These are phyloP conservation scores for Phytopythium litorale DNA, from an alignment of 352 stramenopile species.

Conservation along the genomic window DNA sequence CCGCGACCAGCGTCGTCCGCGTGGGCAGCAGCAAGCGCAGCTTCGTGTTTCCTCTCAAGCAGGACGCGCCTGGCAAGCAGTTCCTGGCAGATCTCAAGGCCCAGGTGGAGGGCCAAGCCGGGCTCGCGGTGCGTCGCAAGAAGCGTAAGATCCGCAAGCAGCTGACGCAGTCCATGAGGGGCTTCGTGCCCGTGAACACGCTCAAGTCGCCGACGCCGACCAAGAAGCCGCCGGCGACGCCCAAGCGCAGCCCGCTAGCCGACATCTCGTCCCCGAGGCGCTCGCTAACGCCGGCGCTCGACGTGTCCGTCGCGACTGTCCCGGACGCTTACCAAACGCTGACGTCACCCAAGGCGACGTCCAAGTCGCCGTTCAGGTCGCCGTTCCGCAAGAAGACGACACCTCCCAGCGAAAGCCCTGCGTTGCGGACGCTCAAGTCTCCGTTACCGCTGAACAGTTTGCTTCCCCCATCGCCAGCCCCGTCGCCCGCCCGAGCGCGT, in stretches of 20 bases:
- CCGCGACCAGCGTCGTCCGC: constrained; percentile 33
- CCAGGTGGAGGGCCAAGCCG: constrained; percentile 57
- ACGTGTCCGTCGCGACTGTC: constrained; percentile 32
- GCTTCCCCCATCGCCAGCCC: constrained; percentile 13
- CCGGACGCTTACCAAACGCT: constrained; percentile 37
- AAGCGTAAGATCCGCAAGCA: constrained; percentile 81
- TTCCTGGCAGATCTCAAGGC: constrained; percentile 66
- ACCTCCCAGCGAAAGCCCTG: constrained; percentile 18
- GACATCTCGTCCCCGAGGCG: constrained; percentile 45
- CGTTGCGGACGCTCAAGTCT: not conserved
- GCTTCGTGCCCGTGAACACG: constrained; percentile 68
- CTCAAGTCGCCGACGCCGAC: constrained; percentile 46
- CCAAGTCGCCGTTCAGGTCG: constrained; percentile 71
- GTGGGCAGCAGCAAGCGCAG: constrained; percentile 57
- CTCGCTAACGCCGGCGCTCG: constrained; percentile 35
- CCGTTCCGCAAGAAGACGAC: constrained; percentile 72
- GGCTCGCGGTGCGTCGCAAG: constrained; percentile 53
- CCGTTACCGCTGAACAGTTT: constrained; percentile 15
- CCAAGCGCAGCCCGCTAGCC: constrained; percentile 39
- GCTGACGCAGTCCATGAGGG: constrained; percentile 42
- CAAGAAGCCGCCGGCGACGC: constrained; percentile 29
- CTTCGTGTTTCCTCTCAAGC: constrained; percentile 58
- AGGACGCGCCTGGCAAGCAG: constrained; percentile 32
- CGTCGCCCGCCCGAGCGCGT: constrained; percentile 26
- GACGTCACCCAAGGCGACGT: constrained; percentile 25